Conservation (phyloP, 176 grass and related monocot species). For the Poa pratensis region DNA sequence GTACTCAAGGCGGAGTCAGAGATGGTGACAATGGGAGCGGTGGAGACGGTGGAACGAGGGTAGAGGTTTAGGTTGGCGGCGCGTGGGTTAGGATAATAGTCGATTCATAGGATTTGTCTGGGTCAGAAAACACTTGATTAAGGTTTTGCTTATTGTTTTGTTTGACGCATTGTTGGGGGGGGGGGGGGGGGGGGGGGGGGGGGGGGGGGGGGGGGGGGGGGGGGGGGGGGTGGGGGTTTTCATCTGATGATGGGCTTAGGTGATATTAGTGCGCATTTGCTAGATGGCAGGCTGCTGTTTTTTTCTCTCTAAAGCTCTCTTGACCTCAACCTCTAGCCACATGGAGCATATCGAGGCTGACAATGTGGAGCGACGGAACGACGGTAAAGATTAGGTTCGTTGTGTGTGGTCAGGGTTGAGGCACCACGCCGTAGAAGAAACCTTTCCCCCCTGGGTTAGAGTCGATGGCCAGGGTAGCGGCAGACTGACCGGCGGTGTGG, state of each 20-base stretch:
- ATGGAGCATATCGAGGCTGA: neutral
- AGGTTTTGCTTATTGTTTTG: slow-evolving; percentile 35
- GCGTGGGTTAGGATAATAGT: neutral
- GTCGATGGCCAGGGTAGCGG: neutral
- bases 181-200: too few species aligned
- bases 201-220: too few species aligned
- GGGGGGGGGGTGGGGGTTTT: too few species aligned
- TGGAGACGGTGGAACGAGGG: neutral
- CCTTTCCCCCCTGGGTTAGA: neutral
- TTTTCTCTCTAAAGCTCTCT: too few species aligned
- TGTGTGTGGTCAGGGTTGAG: neutral
- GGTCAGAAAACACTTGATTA: slow-evolving; percentile 31
- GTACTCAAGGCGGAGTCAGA: neutral
- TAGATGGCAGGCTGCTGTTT: neutral
- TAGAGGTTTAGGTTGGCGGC: neutral
- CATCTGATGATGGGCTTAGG: neutral
- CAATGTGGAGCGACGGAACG: neutral
- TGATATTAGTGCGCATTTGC: neutral
- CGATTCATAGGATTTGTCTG: slow-evolving; percentile 33
- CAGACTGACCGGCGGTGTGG: neutral
- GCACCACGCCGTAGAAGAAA: neutral
- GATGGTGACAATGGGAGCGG: neutral
- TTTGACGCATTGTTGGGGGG: neutral
- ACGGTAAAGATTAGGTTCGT: neutral
- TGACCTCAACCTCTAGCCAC: neutral